Conservation (phyloP, 805 yeast genomes). For the Hanseniaspora jakobsenii region DNA sequence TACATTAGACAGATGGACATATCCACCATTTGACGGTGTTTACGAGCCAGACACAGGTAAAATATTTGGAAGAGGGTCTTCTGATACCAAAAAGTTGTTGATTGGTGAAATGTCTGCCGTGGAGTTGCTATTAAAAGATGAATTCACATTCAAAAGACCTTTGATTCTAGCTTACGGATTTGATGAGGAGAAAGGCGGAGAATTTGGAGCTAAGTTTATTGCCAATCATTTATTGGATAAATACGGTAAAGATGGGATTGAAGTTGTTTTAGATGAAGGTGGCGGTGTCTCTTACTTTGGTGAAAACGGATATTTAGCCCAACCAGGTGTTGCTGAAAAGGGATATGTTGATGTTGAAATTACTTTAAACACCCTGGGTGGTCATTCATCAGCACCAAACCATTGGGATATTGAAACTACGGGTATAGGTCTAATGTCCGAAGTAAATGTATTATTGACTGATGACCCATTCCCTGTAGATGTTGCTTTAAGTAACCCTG, state of each 20-base stretch:
- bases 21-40: constrained; percentile 46
- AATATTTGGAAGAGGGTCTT: constrained; percentile 54
- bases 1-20: constrained; percentile 43
- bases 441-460: constrained; percentile 45
- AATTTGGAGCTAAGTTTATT: constrained; percentile 34
- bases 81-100: constrained; percentile 53
- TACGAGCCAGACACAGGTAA: constrained; percentile 40
- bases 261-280: constrained; percentile 57
- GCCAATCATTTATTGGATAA: constrained; percentile 34
- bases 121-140: constrained; percentile 33
- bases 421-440: constrained; percentile 55
- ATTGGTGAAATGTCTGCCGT: constrained; percentile 46
- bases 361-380: constrained; percentile 48
- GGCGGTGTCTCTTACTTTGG: constrained; percentile 24
- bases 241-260: constrained; percentile 46
- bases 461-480: constrained; percentile 34
- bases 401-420: constrained; percentile 40
- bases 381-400: constrained; percentile 63
- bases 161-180: constrained; percentile 50
- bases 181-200: constrained; percentile 55
- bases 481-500: constrained; percentile 46
- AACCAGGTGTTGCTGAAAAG: constrained; percentile 44
- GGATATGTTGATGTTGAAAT: constrained; percentile 41
- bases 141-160: constrained; percentile 41
- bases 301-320: constrained; percentile 34